Evolutionary conservation across 805 yeast genomes (phyloP).

Genomic region (Metschnikowia vanudenii): DNA sequence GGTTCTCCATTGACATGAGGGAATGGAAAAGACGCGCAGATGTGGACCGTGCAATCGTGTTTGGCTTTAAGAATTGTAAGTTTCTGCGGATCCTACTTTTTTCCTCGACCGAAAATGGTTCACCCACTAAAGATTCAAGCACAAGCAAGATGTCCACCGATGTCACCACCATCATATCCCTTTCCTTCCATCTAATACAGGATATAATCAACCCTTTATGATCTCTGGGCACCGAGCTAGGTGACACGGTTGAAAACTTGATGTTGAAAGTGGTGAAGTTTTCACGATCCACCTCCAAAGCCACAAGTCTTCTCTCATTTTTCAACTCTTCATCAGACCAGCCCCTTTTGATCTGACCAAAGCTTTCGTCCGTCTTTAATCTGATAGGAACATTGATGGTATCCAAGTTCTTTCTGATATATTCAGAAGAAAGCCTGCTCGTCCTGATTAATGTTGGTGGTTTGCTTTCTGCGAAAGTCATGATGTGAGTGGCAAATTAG

Average conservation of each 20-base stretch:
- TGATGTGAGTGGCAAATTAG: conserved; percentile 1
- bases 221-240: conserved; percentile 36
- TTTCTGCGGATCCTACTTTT: conserved; percentile 68
- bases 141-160: conserved; percentile 62
- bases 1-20: conserved; percentile 60
- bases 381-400: conserved; percentile 29
- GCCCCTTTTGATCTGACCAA: conserved; percentile 35
- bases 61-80: conserved; percentile 60
- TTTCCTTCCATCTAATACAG: conserved; percentile 58
- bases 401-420: conserved; percentile 17
- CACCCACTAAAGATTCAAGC: conserved; percentile 55
- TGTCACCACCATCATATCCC: conserved; percentile 51
- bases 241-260: conserved; percentile 20
- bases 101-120: conserved; percentile 60
- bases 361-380: conserved; percentile 30
- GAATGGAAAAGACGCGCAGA: conserved; percentile 24
- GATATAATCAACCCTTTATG: conserved; percentile 48
- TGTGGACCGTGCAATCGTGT: conserved; percentile 50
- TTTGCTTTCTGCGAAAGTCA: neutral
- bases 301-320: conserved; percentile 48
- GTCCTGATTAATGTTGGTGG: conserved; percentile 15
- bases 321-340: conserved; percentile 49
- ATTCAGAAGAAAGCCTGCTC: conserved; percentile 19
- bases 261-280: conserved; percentile 13
- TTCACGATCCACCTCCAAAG: conserved; percentile 37